phyloP scores from a whole-genome alignment of 495 filamentous ascomycete genomes.

The Pseudotulostoma volvatum region DNA sequence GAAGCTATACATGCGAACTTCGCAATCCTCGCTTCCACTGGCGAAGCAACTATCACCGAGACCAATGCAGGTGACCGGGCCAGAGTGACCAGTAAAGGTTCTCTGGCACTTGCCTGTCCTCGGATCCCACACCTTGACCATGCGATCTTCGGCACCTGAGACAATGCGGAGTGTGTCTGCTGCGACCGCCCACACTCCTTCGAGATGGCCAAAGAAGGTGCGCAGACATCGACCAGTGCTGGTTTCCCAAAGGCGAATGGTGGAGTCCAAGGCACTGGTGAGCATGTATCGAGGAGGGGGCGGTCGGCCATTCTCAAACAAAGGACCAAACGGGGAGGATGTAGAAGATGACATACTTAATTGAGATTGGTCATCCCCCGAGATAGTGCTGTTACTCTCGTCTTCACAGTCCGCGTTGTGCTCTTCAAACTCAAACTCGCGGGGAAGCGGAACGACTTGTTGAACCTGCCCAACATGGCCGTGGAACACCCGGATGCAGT shows the following conservation, averaged over 20 bases:
- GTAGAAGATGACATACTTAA: conserved; percentile 12
- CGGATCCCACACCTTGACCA: conserved; percentile 95
- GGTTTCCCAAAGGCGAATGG: conserved; percentile 87
- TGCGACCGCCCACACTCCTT: conserved; percentile 88
- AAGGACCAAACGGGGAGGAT: conserved; percentile 35
- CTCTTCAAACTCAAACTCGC: conserved; percentile 76
- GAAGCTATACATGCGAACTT: conserved; percentile 77
- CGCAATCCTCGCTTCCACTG: conserved; percentile 83
- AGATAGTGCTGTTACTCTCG: conserved; percentile 24
- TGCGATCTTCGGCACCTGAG: conserved; percentile 77
- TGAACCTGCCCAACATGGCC: conserved; percentile 96
- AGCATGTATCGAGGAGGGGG: conserved; percentile 78
- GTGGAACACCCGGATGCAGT: conserved; percentile 63
- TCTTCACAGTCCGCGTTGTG: conserved; percentile 41
- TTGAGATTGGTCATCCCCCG: conserved; percentile 16
- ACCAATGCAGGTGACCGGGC: conserved; percentile 82
- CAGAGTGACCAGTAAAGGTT: conserved; percentile 77
- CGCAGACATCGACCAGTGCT: conserved; percentile 63
- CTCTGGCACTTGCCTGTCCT: conserved; percentile 77
- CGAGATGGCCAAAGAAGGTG: conserved; percentile 91
- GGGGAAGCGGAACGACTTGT: conserved; percentile 64
- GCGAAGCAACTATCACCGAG: conserved; percentile 75
- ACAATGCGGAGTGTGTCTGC: conserved; percentile 83
- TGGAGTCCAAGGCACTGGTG: conserved; percentile 76
- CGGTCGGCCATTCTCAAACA: conserved; percentile 45